Conservation (phyloP, 306 rosid species). For the Corylus heterophylla region DNA sequence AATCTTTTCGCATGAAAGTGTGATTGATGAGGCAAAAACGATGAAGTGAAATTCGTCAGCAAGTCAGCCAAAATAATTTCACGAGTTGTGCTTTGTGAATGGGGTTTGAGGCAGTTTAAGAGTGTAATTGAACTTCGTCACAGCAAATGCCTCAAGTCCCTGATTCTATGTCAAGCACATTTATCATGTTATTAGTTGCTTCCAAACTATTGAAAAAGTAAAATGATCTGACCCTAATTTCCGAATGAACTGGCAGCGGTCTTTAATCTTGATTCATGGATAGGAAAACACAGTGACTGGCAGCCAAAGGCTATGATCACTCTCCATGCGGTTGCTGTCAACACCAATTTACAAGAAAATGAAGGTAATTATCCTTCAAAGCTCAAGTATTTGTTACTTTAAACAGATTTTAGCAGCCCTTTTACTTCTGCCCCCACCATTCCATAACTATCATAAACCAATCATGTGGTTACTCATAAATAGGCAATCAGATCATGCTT, state of each 20-base stretch:
- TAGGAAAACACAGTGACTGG: constrained; percentile 78
- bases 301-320: constrained; percentile 91
- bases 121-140: constrained; percentile 6
- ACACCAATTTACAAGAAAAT: constrained; percentile 88
- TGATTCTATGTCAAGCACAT: neutral
- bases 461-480: neutral
- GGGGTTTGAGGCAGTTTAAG: neutral
- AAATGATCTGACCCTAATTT: constrained; percentile 24
- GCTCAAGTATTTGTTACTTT: neutral
- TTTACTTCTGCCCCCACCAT: neutral
- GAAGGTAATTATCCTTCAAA: constrained; percentile 54
- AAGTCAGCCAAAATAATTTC: constrained; percentile 7
- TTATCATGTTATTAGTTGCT: neutral
- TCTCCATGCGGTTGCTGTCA: constrained; percentile 89
- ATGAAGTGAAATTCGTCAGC: neutral
- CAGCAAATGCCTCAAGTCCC: neutral
- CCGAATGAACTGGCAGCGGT: constrained; percentile 57
- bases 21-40: neutral
- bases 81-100: constrained; percentile 5
- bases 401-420: neutral
- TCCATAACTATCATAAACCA: neutral
- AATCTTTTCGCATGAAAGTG: neutral
- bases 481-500: neutral
- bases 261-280: constrained; percentile 76
- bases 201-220: neutral